Base-by-base conservation (phyloP, 2,329 filamentous ascomycete genomes). In the Sordariomycetes sp. region DNA sequence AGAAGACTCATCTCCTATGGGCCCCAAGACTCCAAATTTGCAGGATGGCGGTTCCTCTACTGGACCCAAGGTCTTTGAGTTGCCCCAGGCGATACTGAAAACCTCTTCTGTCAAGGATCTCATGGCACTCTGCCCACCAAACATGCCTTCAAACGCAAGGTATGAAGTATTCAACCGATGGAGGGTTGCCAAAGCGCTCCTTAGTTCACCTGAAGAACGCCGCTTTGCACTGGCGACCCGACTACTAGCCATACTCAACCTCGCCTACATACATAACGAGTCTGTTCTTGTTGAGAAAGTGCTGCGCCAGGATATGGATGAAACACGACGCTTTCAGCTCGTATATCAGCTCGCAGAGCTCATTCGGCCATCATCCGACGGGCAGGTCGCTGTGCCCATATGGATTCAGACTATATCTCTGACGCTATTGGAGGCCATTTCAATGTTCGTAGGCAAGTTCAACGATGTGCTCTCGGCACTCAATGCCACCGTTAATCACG, bases 401-500 rank as follows among this genome's bases (percentile, higher is more conserved):
- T 77, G 79, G 57, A 65, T 94, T 16, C 90, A 96, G 55, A 85
- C 86, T 3, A 77, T 88, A 39, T 84, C 86, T 7, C 67, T 98
- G 34, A 74, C 77, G 33, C 73, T 90, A 1, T 67, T 99, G 33
- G 87, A 95, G 53, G 84, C 86, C n/a, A 69, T 98, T 37, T 78
- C 85, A 6, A 82, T 78, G 50, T 86, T 86, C 52, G 81, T 83
- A 47, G 64, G 71, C 37, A 88, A 86, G 50, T 75, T 81, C 20
- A 66, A 77, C 21, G 92, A 98, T 53, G 82, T 98, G 17, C 79
- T 87, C 42, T 79, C 86, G 27, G 87, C 92, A n/a, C 66, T 99
- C 27, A 94, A 87, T 49, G 86, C 93, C 35, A 94, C 90, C 46
- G 90, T 96, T 24, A 96, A 94, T 48, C 93, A 98, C 48, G 93